These are phyloP conservation scores for Clonostachys solani DNA, from an alignment of 2,329 filamentous ascomycete species.

Conservation along the genomic window DNA sequence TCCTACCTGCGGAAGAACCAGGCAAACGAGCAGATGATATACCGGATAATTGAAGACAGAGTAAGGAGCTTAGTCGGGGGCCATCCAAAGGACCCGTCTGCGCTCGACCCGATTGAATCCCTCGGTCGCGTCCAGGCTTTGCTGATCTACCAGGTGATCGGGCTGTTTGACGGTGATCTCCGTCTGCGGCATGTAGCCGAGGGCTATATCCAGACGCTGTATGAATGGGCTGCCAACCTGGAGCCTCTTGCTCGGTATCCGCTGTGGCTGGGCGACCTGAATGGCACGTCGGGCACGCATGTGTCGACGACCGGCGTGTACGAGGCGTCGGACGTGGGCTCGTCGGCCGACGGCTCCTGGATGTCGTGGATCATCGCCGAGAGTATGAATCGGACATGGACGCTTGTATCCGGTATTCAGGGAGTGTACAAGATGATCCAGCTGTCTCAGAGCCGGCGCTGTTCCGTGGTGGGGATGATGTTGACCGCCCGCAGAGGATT, in stretches of 20 bases:
- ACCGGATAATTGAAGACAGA: constrained; percentile 12
- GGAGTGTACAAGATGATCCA: constrained; percentile 10
- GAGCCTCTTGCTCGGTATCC: background rate
- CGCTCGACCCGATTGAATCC: constrained; percentile 6
- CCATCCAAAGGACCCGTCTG: background rate
- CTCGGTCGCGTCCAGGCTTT: constrained; percentile 13
- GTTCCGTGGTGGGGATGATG: constrained; percentile 4
- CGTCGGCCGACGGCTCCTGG: constrained; percentile 9
- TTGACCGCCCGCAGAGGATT: constrained; percentile 16
- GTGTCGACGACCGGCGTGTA: background rate
- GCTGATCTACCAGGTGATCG: constrained; percentile 12
- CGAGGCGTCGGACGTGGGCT: background rate
- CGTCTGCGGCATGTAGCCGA: constrained; percentile 12
- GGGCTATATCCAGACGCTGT: constrained; percentile 7
- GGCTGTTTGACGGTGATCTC: constrained; percentile 14
- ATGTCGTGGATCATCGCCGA: constrained; percentile 22
- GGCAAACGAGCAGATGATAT: constrained; percentile 9
- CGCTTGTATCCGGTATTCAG: constrained; percentile 10
- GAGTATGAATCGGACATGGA: constrained; percentile 19
- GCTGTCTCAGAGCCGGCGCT: background rate
- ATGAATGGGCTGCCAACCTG: constrained; percentile 7
- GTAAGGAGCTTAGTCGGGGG: constrained; percentile 1
- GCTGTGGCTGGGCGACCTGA: constrained; percentile 4
- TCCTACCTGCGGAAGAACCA: constrained; percentile 12
- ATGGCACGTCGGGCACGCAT: background rate